Evolutionary conservation across 108 stramenopile genomes (phyloP).

Genomic region (Cyclotella distinguenda): DNA sequence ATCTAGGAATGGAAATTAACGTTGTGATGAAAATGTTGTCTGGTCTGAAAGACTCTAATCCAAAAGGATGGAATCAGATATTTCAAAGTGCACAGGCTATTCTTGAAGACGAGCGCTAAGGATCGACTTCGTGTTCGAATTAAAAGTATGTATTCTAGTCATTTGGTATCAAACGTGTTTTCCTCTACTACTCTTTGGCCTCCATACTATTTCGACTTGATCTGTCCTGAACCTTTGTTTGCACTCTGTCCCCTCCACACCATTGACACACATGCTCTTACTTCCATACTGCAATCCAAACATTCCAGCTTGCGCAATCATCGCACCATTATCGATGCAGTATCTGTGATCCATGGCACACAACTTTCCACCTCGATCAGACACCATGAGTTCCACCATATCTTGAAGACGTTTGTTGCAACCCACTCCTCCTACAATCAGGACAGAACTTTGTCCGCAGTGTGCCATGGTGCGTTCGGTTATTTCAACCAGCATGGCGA

Average conservation of each 20-base stretch:
- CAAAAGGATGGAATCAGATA: slow-evolving; percentile 41
- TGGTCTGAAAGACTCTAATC: slow-evolving; percentile 44
- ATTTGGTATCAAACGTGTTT: slow-evolving; percentile 28
- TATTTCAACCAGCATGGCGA: slow-evolving; percentile 99
- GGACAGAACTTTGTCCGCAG: slow-evolving; percentile 83
- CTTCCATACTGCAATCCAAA: slow-evolving; percentile 92
- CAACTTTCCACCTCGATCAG: slow-evolving; percentile 86
- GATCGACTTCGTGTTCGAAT: too few relatives aligned
- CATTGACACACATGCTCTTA: slow-evolving; percentile 49
- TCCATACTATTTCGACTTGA: slow-evolving; percentile 89
- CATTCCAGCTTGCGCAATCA: slow-evolving; percentile 99
- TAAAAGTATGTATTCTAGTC: too few relatives aligned
- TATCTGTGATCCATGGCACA: slow-evolving; percentile 98
- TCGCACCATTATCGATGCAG: slow-evolving; percentile 99
- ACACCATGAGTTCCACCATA: slow-evolving; percentile 96
- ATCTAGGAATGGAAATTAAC: slow-evolving; percentile 34
- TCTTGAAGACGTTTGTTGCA: slow-evolving; percentile 97
- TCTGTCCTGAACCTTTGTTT: slow-evolving; percentile 96
- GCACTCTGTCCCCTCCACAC: slow-evolving; percentile 84
- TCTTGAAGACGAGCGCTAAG: slow-evolving; percentile 23
- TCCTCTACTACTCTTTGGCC: slow-evolving; percentile 53
- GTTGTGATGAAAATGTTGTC: slow-evolving; percentile 35
- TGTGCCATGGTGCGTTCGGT: slow-evolving; percentile 99
- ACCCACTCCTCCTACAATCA: slow-evolving; percentile 99
- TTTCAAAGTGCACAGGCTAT: slow-evolving; percentile 23